Evolutionary conservation across 2,329 filamentous ascomycete species (phyloP), one percentile per base, ranked within the genome.

Genomic region (Pochonia chlamydosporia): DNA sequence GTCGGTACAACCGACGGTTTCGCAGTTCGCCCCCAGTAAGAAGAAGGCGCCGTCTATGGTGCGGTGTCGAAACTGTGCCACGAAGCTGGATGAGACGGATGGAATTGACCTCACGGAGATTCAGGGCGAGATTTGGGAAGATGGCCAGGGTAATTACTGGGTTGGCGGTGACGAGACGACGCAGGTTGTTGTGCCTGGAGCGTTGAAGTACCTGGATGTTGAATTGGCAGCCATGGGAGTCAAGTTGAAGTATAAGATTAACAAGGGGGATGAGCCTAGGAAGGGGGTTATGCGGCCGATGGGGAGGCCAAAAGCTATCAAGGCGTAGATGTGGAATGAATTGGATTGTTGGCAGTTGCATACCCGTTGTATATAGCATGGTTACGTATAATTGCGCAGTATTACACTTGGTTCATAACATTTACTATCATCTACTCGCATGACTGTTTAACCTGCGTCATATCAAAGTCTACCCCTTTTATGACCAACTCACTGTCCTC

Each of bases 201-300:
- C 95, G 46, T 71, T 99, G 65, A 89, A 88, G 69, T 97, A 87
- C 72, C 70, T 99, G 55, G 93, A 99, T 69, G 91, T 96, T 18
- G 93, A 99, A 69, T 72, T 99, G 58, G 89, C 91, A 30, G 90
- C 90, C 47, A 99, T 99, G 93, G 93, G 93, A 45, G 85, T 99
- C 46, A 86, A 90, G 70, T 81, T 99, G 70, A 96, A 89, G 75
- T 97, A 96, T 58, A 71, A 71, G 47, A 67, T 82, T 36, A 74
- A 76, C 55, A 71, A 69, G 64, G 85, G 85, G 65, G 86, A 97
- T 56, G 77, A 73, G 56, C 72, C 76, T 47, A 71, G 76, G 43
- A 79, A 75, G 62, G 74, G 76, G 2, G 68, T 69, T 3, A 61
- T 79, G 63, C 63, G 65, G 55, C 72, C 65, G 49, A 67, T 66